These are phyloP conservation scores for Pseudogymnoascus sp. DNA, from an alignment of 2,329 filamentous ascomycete genomes.

Conservation along the genomic window DNA sequence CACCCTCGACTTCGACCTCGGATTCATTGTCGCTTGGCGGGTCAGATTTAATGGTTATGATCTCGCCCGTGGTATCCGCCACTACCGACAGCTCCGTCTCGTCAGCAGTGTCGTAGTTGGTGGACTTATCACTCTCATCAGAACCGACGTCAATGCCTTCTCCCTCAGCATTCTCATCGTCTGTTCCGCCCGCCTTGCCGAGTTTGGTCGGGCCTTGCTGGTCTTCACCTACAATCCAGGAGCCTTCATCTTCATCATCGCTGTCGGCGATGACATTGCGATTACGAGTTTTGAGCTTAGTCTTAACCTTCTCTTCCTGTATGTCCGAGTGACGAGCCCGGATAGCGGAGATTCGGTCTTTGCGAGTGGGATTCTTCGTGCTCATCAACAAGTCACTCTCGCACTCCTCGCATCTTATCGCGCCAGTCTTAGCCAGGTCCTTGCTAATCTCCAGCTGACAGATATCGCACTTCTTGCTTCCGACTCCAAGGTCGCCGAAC, in stretches of 20 bases:
- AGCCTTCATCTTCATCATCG: constrained; percentile 57
- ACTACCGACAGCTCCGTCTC: background rate
- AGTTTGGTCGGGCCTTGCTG: constrained; percentile 53
- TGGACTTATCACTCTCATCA: constrained; percentile 38
- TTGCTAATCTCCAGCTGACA: constrained; percentile 26
- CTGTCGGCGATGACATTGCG: constrained; percentile 55
- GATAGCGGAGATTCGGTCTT: constrained; percentile 18
- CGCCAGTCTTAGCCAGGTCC: constrained; percentile 29
- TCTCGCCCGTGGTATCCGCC: background rate
- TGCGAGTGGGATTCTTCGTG: constrained; percentile 34
- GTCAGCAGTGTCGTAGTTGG: constrained; percentile 19
- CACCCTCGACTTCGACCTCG: constrained; percentile 35
- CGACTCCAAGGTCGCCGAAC: constrained; percentile 65
- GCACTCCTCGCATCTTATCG: constrained; percentile 63
- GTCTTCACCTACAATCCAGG: constrained; percentile 69
- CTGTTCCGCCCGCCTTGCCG: constrained; percentile 72
- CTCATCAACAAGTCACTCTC: constrained; percentile 58
- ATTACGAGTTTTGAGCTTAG: constrained; percentile 40
- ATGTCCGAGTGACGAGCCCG: constrained; percentile 27
- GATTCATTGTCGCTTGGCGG: constrained; percentile 28
- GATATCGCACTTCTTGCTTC: constrained; percentile 28
- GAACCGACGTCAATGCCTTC: constrained; percentile 71
- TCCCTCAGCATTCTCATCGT: constrained; percentile 81
- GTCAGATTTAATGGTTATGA: constrained; percentile 15
- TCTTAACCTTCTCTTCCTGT: constrained; percentile 11